phyloP scores from a whole-genome alignment of 2,329 filamentous ascomycete genomes.

The Penicillium sp. region DNA sequence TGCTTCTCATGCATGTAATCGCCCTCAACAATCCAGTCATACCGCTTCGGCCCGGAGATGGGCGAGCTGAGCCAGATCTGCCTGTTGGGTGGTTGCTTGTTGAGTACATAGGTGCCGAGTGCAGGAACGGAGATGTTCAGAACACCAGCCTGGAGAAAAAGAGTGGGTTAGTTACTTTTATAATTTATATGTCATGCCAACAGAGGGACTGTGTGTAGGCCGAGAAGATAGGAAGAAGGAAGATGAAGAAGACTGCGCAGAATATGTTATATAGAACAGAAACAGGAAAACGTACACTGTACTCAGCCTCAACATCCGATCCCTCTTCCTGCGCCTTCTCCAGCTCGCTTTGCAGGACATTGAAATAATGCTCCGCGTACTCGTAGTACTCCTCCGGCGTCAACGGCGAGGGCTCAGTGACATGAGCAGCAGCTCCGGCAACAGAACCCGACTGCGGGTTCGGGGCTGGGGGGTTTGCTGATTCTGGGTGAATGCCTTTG shows the following conservation, averaged over 20 bases:
- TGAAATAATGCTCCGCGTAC: conserved; percentile 72
- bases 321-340: conserved; percentile 75
- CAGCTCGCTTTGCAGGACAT: conserved; percentile 57
- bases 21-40: conserved; percentile 75
- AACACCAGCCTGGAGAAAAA: conserved; percentile 68
- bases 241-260: not conserved
- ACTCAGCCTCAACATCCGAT: conserved; percentile 80
- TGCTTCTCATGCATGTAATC: conserved; percentile 78
- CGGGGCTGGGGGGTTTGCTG: conserved; percentile 53
- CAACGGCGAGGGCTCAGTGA: conserved; percentile 62
- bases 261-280: not conserved
- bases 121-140: conserved; percentile 70
- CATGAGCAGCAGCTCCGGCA: conserved; percentile 41
- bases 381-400: conserved; percentile 72
- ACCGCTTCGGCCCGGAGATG: conserved; percentile 86
- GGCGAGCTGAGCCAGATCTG: conserved; percentile 96
- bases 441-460: conserved; percentile 43
- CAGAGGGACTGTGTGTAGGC: not conserved
- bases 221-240: not conserved
- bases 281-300: conserved; percentile 61
- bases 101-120: conserved; percentile 84
- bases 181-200: not conserved
- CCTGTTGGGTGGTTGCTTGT: conserved; percentile 98
- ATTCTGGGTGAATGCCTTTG: conserved; percentile 62
- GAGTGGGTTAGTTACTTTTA: not conserved